Base-by-base conservation (phyloP, 23 red algal species). In the Agarophyton chilense region DNA sequence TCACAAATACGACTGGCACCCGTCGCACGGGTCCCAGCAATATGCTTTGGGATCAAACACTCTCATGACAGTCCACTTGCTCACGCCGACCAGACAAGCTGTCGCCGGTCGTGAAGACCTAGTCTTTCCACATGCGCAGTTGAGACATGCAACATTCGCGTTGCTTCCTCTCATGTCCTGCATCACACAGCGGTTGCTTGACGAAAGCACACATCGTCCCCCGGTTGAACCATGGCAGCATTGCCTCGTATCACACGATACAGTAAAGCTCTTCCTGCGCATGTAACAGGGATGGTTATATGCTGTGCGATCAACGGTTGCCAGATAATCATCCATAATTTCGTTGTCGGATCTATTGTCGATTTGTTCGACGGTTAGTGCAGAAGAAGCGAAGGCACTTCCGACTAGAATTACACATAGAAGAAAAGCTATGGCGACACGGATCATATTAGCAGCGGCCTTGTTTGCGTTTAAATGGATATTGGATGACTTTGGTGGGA, bases 121-220 rank as follows among this genome's bases (percentile, higher is more conserved):
- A n/a, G n/a, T n/a, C n/a, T n/a, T n/a, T n/a, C n/a, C n/a, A n/a
- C n/a, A n/a, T n/a, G n/a, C n/a, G n/a, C n/a, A n/a, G n/a, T n/a
- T n/a, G n/a, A 34, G 61, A 66, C 61, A 66, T 35, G 61, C 61
- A 12, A 38, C 61, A 66, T 66, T 66, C 29, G 24, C 61, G 14
- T 24, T 33, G 61, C 61, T 66, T 66, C 61, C 61, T 34, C 29
- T 66, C 61, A 66, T 66, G 61, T 66, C 33, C 61, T 66, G 61
- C 61, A 66, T 66, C 61, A 66, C 61, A 24, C 61, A 66, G 4
- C 61, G 61, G 24, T 66, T 66, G 25, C 24, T 13, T 24, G 2
- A 13, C 9, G 61, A 66, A 35, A 66, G 61, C 2, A 66, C 61
- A 66, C 61, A 66, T 66, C 61, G 14, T 66, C 61, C 61, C 14